Evolutionary conservation across 2,329 filamentous ascomycete genomes (phyloP).

Genomic region (Trichoderma atrobrunneum): DNA sequence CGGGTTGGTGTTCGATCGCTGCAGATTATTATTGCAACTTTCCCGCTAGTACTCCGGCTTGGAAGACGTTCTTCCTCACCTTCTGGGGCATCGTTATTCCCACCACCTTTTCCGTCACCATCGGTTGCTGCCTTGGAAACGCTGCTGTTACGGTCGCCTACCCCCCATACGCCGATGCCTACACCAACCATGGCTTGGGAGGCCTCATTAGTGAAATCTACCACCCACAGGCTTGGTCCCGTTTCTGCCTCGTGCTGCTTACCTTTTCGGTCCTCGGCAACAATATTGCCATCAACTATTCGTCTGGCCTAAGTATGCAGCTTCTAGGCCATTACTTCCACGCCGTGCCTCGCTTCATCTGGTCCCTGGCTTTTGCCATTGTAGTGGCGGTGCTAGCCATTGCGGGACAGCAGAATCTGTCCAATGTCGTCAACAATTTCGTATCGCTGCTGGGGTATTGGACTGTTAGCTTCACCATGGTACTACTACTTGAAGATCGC

Average conservation of each 20-base stretch:
- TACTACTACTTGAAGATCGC: not conserved
- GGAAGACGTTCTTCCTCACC: slow-evolving; percentile 22
- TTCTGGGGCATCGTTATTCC: slow-evolving; percentile 21
- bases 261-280: not conserved
- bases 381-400: not conserved
- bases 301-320: not conserved
- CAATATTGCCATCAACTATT: not conserved
- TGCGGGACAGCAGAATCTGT: not conserved
- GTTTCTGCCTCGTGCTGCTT: not conserved
- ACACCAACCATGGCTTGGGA: not conserved
- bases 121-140: slow-evolving; percentile 19
- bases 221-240: not conserved
- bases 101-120: slow-evolving; percentile 21
- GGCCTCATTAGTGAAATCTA: not conserved
- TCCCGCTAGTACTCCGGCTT: slow-evolving; percentile 20
- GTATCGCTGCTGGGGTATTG: not conserved
- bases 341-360: not conserved
- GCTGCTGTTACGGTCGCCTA: not conserved
- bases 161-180: not conserved
- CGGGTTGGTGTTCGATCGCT: not conserved
- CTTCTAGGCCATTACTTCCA: not conserved
- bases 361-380: not conserved
- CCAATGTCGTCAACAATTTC: not conserved
- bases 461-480: not conserved
- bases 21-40: slow-evolving; percentile 24